phyloP scores from a whole-genome alignment of 1,284 basidiomycete genomes.

The Cutaneotrichosporon spelunceum region DNA sequence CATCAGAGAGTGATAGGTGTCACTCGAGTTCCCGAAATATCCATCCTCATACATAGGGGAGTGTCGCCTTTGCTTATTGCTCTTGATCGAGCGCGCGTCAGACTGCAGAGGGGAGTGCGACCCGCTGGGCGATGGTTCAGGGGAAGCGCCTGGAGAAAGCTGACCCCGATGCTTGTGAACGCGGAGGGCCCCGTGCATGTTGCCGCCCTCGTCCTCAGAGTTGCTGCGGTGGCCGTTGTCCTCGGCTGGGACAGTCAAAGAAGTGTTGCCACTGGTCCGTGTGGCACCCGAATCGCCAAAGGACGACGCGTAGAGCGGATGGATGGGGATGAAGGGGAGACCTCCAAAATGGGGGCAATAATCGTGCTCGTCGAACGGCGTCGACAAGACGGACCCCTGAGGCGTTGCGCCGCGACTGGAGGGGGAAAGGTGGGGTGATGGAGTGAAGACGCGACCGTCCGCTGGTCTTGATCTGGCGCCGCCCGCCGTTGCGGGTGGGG shows the following conservation, averaged over 20 bases:
- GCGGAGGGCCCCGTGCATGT: not conserved
- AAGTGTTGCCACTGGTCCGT: not conserved
- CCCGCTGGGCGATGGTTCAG: constrained; percentile 1
- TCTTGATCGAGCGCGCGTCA: not conserved
- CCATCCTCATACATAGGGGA: not conserved
- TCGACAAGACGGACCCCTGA: constrained; percentile 4
- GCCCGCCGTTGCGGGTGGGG: not conserved
- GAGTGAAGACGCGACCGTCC: constrained; percentile 4
- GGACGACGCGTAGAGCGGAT: not conserved
- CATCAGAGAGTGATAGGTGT: not conserved
- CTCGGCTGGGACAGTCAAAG: not conserved
- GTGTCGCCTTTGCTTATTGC: not conserved
- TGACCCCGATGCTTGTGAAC: not conserved
- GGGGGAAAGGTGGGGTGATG: not conserved
- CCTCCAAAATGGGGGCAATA: not conserved
- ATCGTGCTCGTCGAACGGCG: not conserved
- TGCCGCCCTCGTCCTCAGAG: not conserved
- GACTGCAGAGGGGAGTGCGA: not conserved
- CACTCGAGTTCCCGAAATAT: not conserved
- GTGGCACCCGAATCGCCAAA: not conserved
- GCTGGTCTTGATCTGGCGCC: not conserved
- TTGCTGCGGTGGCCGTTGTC: not conserved
- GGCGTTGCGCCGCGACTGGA: not conserved
- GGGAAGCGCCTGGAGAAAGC: not conserved
- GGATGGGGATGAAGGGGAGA: not conserved